Evolutionary conservation across 1,139 yeast genomes (phyloP), one percentile per base, ranked within the genome.

Genomic region (Diutina pseudorugosa): DNA sequence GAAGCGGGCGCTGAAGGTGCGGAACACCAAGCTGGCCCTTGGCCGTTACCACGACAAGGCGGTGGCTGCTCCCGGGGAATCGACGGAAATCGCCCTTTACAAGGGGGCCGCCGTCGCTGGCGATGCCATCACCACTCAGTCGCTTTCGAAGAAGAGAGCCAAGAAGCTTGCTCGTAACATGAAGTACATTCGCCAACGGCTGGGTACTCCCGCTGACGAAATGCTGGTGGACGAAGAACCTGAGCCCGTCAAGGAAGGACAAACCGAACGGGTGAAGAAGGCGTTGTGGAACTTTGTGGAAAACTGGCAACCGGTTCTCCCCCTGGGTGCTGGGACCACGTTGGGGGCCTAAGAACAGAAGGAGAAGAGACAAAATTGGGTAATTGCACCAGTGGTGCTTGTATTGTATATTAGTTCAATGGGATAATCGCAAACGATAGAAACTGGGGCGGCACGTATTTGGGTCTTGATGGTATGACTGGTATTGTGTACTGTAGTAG

Each of bases 131-230:
- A 82, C 83, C 44, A 83, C 80, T 51, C 73, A 70, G 52, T 78
- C 89, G 0, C 71, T 88, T 54, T 84, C 95, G 41, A 87, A 83
- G 61, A 90, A 90, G 71, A 82, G 87, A 68, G 83, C 88, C 50
- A 79, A 83, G 72, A 90, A 90, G 71, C 76, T 87, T 59, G 88
- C 82, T 59, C 82, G 96, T 74, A 87, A 86, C 64, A 75, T 80
- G 63, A 83, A 81, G 63, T 87, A 88, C 64, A 75, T 80, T 40
- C 79, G 76, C 54, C 76, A 75, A 56, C 79, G 88, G 8, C 21
- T 16, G 21, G 49, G 49, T 9, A 40, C 18, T 2, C 36, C 36
- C 4, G 47, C n/a, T 14, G 33, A 21, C 19, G 33, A 43, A 12
- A 43, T 43, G 47, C 36, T 23, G 12, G 21, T 25, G 5, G 49